Conservation (phyloP, 1,284 basidiomycete genomes). For the Marasmius fiardii region DNA sequence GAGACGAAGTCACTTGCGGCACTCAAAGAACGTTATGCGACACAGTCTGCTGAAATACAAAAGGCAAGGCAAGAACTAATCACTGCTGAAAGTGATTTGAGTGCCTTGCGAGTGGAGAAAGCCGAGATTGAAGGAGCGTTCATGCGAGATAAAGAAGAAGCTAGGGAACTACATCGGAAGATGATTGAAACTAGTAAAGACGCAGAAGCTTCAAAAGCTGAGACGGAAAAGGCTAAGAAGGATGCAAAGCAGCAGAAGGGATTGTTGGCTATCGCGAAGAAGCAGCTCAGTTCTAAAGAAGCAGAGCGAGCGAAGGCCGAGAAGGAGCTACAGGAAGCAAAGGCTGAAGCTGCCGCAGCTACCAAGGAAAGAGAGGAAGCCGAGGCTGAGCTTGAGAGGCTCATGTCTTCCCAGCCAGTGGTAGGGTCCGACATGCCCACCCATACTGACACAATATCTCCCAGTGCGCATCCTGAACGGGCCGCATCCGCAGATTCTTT, state of each 20-base stretch:
- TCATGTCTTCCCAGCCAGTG: constrained; percentile 9
- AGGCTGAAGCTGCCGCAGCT: constrained; percentile 48
- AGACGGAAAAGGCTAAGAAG: constrained; percentile 88
- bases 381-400: constrained; percentile 47
- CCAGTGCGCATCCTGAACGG: constrained; percentile 21
- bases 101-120: constrained; percentile 87
- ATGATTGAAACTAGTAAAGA: constrained; percentile 82
- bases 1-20: constrained; percentile 77
- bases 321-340: constrained; percentile 69
- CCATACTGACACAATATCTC: constrained; percentile 21
- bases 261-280: constrained; percentile 89
- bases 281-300: constrained; percentile 89
- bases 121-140: constrained; percentile 87
- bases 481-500: constrained; percentile 45
- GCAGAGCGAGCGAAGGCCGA: constrained; percentile 68
- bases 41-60: constrained; percentile 78
- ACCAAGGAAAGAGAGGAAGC: constrained; percentile 56
- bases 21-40: constrained; percentile 68
- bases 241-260: constrained; percentile 97
- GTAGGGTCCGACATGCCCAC: constrained; percentile 5
- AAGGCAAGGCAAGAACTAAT: constrained; percentile 82
- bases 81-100: constrained; percentile 88
- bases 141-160: constrained; percentile 93
- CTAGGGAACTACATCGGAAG: constrained; percentile 80
- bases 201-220: constrained; percentile 67